A percentile compares a stretch with the other conserved stretches of the same genome.
Conservation (phyloP, 1,139 yeast genomes). For the Taiozyma sp. region DNA sequence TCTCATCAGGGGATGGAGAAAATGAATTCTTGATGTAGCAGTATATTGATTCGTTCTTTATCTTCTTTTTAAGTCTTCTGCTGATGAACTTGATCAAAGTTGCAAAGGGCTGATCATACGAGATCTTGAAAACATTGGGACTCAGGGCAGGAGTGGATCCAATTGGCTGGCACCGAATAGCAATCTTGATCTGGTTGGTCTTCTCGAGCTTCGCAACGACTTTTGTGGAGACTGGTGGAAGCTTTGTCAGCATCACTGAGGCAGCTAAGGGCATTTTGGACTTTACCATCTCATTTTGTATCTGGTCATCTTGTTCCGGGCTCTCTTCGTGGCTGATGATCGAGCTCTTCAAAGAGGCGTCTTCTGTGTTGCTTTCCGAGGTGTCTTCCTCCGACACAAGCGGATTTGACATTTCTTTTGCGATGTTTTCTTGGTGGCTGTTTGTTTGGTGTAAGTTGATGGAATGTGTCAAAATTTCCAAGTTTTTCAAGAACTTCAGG, state of each 20-base stretch:
- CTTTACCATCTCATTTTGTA: slow-evolving; percentile 15
- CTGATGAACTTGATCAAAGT: slow-evolving; percentile 42
- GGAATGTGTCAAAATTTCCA: background rate
- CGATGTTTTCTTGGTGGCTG: background rate
- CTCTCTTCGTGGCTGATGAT: background rate
- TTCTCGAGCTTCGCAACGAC: slow-evolving; percentile 5
- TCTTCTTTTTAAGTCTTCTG: slow-evolving; percentile 33
- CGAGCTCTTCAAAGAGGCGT: slow-evolving; percentile 7
- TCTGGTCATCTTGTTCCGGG: background rate
- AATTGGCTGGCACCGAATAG: slow-evolving; percentile 47
- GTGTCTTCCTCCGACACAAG: slow-evolving; percentile 25
- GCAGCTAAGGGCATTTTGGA: slow-evolving; percentile 18
- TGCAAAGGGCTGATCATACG: slow-evolving; percentile 41
- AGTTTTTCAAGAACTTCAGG: no score
- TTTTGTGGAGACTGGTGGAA: slow-evolving; percentile 15
- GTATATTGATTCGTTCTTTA: slow-evolving; percentile 13
- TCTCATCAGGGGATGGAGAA: slow-evolving; percentile 57
- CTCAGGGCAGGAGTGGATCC: slow-evolving; percentile 49
- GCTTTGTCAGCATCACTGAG: slow-evolving; percentile 15
- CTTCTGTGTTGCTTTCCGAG: slow-evolving; percentile 10
- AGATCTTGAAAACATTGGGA: slow-evolving; percentile 47
- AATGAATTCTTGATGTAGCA: slow-evolving; percentile 57
- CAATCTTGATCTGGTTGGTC: slow-evolving; percentile 12
- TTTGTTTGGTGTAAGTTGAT: background rate
- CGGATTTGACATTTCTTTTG: slow-evolving; percentile 29